These are phyloP conservation scores for Uronychia binucleata DNA, from an alignment of 73 alveolate species.

Conservation along the genomic window DNA sequence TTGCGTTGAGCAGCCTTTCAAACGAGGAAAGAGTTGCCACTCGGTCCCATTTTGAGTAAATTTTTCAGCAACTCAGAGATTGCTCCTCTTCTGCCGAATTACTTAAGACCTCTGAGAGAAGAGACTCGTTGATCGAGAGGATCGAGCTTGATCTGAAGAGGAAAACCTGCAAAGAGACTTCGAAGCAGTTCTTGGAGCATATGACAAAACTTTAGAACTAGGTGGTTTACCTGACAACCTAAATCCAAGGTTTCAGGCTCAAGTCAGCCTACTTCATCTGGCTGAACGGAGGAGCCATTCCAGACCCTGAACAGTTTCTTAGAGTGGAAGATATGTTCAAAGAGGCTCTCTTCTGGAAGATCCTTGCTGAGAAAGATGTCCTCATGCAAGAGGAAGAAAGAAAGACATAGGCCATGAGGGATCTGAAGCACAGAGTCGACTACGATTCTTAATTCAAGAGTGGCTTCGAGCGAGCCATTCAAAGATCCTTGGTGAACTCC, in stretches of 20 bases:
- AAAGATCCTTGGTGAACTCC: too few species aligned
- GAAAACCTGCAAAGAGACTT: too few species aligned
- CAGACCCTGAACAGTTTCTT: slow-evolving; percentile 28
- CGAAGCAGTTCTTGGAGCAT: too few species aligned
- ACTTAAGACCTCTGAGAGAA: too few species aligned
- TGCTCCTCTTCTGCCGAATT: too few species aligned
- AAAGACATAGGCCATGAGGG: not conserved
- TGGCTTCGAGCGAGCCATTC: too few species aligned
- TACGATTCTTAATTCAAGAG: not conserved
- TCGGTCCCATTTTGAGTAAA: too few species aligned
- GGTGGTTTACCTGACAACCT: slow-evolving; percentile 6
- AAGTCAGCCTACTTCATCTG: slow-evolving; percentile 50
- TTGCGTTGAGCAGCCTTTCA: too few species aligned
- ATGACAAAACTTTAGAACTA: not conserved
- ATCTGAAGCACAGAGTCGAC: not conserved
- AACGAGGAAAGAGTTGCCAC: too few species aligned
- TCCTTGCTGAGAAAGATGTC: slow-evolving; percentile 44
- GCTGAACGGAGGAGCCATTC: slow-evolving; percentile 28
- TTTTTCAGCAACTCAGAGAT: too few species aligned
- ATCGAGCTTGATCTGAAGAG: too few species aligned
- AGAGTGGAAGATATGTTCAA: slow-evolving; percentile 18
- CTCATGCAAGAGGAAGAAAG: not conserved
- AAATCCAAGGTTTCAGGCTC: slow-evolving; percentile 36
- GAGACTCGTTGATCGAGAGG: too few species aligned
- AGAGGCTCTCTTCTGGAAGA: slow-evolving; percentile 47